Evolutionary conservation across 2,329 filamentous ascomycete species (phyloP), one percentile per base, ranked within the genome.

Genomic region (Gaeumannomyces sp.): DNA sequence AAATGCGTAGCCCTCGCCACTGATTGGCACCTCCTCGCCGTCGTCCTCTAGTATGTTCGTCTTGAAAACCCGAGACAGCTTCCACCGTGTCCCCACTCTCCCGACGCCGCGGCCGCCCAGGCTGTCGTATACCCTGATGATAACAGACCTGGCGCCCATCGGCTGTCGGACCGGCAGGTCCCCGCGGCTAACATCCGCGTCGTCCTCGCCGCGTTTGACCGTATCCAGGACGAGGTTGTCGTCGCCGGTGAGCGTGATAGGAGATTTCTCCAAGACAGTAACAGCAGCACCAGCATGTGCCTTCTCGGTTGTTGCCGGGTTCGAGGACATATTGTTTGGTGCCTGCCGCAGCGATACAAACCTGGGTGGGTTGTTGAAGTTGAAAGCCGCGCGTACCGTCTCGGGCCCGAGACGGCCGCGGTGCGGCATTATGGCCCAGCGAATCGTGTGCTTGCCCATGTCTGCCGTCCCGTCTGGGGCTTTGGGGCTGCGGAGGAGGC

Each of bases 381-480:
- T 91, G 75, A 90, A 93, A 0, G 90, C 94, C 16, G 93, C 91
- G 66, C 89, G 88, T 59, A 98, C 86, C 0, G 93, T 97, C 25
- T 83, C 81, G 53, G 88, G 80, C 60, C 89, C 86, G 5, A 98
- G 82, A 1, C 82, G 76, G 2, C 93, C 93, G 29, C 83, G 75
- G 75, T 98, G 94, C 2, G 94, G 94, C 70, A 97, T 81, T 69
- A 98, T 93, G 28, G 92, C 93, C 85, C 94, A 98, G 67, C 90
- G 89, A 70, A 97, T 96, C 68, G 83, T 83, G 75, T 98, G 94
- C 58, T 82, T 84, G 64, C 92, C 94, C 93, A 98, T 97, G 74
- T 98, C 94, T 57, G 94, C 94, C 72, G 97, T 89, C 7, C 87
- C 93, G 75, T 98, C 94, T 0, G 94, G 94, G 0, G 94, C 93